These are phyloP conservation scores for Fusarium ambrosium DNA, from an alignment of 2,329 filamentous ascomycete genomes.

Conservation along the genomic window DNA sequence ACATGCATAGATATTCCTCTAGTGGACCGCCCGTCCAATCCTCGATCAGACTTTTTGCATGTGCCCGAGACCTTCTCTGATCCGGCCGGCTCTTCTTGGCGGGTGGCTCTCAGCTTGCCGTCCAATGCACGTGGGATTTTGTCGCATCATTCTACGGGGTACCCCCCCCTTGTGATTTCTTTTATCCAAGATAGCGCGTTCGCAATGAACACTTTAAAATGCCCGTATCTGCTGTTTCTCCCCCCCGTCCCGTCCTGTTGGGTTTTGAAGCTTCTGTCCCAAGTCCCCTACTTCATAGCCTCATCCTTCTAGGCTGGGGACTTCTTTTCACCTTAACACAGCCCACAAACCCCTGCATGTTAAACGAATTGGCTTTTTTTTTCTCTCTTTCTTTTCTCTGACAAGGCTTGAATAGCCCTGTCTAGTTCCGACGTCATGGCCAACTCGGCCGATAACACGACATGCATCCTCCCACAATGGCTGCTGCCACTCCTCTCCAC, in stretches of 20 bases:
- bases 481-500: neutral
- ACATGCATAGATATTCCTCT: neutral
- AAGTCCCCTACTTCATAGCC: neutral
- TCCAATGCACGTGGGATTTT: slow-evolving; percentile 29
- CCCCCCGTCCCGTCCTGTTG: neutral
- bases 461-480: slow-evolving; percentile 31
- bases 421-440: slow-evolving; percentile 15
- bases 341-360: neutral
- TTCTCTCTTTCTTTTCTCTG: neutral
- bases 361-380: neutral
- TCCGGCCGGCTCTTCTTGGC: slow-evolving; percentile 1
- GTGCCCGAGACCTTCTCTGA: slow-evolving; percentile 5
- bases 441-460: neutral
- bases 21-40: slow-evolving; percentile 22
- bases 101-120: slow-evolving; percentile 6
- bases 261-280: neutral
- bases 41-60: slow-evolving; percentile 18
- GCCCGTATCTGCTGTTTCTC: neutral
- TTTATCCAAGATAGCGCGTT: slow-evolving; percentile 4
- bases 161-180: slow-evolving; percentile 1
- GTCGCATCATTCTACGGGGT: slow-evolving; percentile 11
- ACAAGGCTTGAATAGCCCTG: neutral
- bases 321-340: neutral
- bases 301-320: neutral
- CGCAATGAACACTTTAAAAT: neutral